phyloP scores from a whole-genome alignment of 495 filamentous ascomycete genomes.

The Lepidopterella palustris region DNA sequence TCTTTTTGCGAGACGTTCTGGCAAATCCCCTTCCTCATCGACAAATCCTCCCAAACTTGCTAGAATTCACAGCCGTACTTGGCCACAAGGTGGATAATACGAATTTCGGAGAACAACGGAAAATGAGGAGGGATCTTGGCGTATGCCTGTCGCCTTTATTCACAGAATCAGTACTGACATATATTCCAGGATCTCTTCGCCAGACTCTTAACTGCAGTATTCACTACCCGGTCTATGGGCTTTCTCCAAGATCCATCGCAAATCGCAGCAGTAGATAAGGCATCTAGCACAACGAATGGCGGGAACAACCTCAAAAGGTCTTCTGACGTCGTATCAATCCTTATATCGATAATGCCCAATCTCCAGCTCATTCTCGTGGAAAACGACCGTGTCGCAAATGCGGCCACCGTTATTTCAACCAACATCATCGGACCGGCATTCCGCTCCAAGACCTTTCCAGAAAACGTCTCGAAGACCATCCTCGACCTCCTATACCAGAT shows the following conservation, averaged over 20 bases:
- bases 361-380: slow-evolving; percentile 82
- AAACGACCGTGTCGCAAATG: slow-evolving; percentile 71
- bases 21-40: slow-evolving; percentile 93
- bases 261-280: slow-evolving; percentile 16
- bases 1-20: slow-evolving; percentile 82
- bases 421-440: slow-evolving; percentile 78
- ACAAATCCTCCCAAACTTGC: slow-evolving; percentile 76
- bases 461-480: slow-evolving; percentile 66
- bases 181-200: slow-evolving; percentile 72
- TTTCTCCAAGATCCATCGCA: slow-evolving; percentile 27
- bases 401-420: slow-evolving; percentile 70
- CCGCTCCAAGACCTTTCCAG: slow-evolving; percentile 79
- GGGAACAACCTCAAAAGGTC: slow-evolving; percentile 47
- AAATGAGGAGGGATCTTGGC: slow-evolving; percentile 85
- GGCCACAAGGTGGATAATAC: slow-evolving; percentile 96
- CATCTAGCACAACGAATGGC: slow-evolving; percentile 18
- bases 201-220: slow-evolving; percentile 79
- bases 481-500: slow-evolving; percentile 73
- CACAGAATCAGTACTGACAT: slow-evolving; percentile 11
- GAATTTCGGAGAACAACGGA: slow-evolving; percentile 91
- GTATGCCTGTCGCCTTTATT: slow-evolving; percentile 46
- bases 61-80: slow-evolving; percentile 83
- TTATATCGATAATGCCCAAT: slow-evolving; percentile 70
- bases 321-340: slow-evolving; percentile 59
- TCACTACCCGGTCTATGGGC: slow-evolving; percentile 67